These are phyloP conservation scores for Lactifluus volemus DNA, from an alignment of 768 basidiomycete genomes.

Conservation along the genomic window DNA sequence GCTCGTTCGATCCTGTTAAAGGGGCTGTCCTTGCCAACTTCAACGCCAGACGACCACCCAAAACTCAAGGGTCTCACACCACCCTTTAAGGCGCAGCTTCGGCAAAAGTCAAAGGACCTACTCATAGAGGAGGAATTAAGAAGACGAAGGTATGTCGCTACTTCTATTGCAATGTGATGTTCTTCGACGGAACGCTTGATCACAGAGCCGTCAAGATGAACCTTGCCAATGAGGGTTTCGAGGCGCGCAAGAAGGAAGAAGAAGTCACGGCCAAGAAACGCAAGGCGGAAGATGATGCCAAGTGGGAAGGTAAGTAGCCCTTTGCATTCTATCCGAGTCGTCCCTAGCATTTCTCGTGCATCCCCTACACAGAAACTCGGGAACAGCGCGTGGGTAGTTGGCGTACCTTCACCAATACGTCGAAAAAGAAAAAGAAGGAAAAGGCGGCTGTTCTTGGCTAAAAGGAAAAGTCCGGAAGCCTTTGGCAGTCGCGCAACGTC, in stretches of 20 bases:
- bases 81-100: slow-evolving; percentile 57
- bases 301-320: slow-evolving; percentile 79
- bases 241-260: slow-evolving; percentile 90
- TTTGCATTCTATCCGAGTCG: not conserved
- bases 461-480: not conserved
- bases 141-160: slow-evolving; percentile 58
- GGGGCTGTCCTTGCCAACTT: slow-evolving; percentile 48
- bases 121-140: slow-evolving; percentile 87
- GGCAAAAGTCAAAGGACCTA: slow-evolving; percentile 69
- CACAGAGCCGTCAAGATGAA: slow-evolving; percentile 81
- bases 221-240: slow-evolving; percentile 83
- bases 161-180: not conserved
- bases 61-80: slow-evolving; percentile 47
- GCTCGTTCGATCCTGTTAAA: slow-evolving; percentile 66
- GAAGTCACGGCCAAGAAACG: slow-evolving; percentile 70
- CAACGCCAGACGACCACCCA: slow-evolving; percentile 50
- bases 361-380: slow-evolving; percentile 43
- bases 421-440: slow-evolving; percentile 79
- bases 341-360: not conserved
- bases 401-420: slow-evolving; percentile 58
- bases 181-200: slow-evolving; percentile 2
- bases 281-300: slow-evolving; percentile 81
- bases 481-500: not conserved
- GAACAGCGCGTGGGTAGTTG: slow-evolving; percentile 82
- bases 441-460: slow-evolving; percentile 61